Evolutionary conservation across 75 land plant genomes (phyloP), one percentile per base, ranked within the genome.

Genomic region (Chamaecyparis obtusa): DNA sequence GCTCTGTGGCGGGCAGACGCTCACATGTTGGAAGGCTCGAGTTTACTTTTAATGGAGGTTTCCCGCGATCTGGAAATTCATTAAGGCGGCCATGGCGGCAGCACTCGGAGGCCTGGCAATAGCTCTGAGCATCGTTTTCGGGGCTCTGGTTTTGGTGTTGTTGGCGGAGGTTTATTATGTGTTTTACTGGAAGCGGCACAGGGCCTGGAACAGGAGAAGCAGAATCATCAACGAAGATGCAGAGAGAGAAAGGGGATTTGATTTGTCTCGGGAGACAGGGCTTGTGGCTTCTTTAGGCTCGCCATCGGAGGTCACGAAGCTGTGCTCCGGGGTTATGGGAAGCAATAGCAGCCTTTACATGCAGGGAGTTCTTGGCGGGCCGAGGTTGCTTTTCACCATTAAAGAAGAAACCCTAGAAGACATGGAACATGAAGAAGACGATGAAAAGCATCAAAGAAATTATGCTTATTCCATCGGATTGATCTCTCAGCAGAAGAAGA

Each of bases 351-450:
- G 51, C 32, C 54, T 81, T 1, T 81, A 81, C 27, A 81, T 81
- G 83, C 83, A 81, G 5, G 83, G 32, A 0, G 83, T 27, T 14
- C 33, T 81, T 1, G 83, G 83, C 46, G 54, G 54, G 1, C 32
- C 83, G 0, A 81, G 83, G 83, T 32, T 81, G 9, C 83, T 81
- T 14, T 81, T 81, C 83, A 81, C 83, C 14, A 81, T 81, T n/a
- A 81, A 10, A 27, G 83, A 81, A 13, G 83, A 81, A n/a, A 81
- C 83, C 32, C 46, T 37, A 15, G 83, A 81, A 1, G 83, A 81
- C 3, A 81, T 81, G 83, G 83, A 81, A 3, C 16, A 13, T 5
- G 54, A 81, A 46, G 83, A 81, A 11, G 41, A 39, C 21, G 81
- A 37, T 1, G 46, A 78, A 3, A 78, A 78, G 21, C 81, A 78